Percentiles rank a stretch among this genome's conserved stretches.
phyloP scores from a whole-genome alignment of 305 asterid species.

The Solanum hybrid region DNA sequence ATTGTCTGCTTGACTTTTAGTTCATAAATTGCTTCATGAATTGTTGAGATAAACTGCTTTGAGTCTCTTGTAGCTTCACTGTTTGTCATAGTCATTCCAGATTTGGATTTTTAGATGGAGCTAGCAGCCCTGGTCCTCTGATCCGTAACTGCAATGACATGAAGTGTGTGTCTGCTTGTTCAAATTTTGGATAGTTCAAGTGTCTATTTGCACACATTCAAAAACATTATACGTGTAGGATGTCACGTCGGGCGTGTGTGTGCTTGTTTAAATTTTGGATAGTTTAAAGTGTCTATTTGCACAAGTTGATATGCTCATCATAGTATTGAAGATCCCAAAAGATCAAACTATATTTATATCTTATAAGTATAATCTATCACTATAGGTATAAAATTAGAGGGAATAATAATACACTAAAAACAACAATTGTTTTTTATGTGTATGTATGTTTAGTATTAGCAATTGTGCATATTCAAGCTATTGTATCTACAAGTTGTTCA shows the following conservation, averaged over 20 bases:
- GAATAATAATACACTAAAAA: neutral
- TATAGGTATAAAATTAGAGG: neutral
- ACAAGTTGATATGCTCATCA: too few relatives aligned
- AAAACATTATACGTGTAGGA: too few relatives aligned
- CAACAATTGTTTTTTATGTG: too few relatives aligned
- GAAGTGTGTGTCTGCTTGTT: neutral
- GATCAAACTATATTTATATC: neutral
- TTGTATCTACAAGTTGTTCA: conserved; percentile 3
- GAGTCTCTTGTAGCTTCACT: neutral
- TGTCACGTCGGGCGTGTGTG: neutral
- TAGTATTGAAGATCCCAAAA: neutral
- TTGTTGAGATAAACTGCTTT: neutral
- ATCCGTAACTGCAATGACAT: neutral
- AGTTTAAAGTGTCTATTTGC: neutral
- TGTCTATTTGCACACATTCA: neutral
- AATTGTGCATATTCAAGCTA: neutral
- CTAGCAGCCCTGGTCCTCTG: neutral
- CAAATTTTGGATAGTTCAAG: neutral
- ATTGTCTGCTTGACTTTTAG: neutral
- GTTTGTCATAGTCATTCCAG: neutral
- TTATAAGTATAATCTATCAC: neutral
- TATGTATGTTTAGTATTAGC: neutral
- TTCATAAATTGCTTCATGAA: neutral
- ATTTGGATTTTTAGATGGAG: neutral
- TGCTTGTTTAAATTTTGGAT: neutral